These are phyloP conservation scores for Trypanosoma cruzi DNA, from an alignment of 208 protist species.

Conservation along the genomic window DNA sequence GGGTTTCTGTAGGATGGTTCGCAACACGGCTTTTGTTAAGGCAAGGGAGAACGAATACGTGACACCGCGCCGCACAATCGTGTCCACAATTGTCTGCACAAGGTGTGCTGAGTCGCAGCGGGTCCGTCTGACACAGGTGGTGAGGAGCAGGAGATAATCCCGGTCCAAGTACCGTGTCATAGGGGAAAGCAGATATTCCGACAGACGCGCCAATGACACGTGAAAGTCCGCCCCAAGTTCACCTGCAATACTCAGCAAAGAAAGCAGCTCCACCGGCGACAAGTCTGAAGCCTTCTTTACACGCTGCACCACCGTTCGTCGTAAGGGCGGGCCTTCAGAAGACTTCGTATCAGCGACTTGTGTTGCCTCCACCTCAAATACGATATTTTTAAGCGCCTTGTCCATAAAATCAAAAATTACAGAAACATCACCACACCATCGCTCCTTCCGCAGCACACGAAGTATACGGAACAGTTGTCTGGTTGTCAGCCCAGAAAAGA, in stretches of 20 bases:
- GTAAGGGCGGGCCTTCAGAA: background rate
- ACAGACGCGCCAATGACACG: slow-evolving; percentile 38
- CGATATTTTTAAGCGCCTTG: slow-evolving; percentile 76
- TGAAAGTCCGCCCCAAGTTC: slow-evolving; percentile 64
- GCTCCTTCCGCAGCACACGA: slow-evolving; percentile 50
- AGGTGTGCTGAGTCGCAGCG: slow-evolving; percentile 47
- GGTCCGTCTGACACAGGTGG: slow-evolving; percentile 46
- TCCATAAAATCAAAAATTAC: slow-evolving; percentile 60
- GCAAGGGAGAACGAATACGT: slow-evolving; percentile 37
- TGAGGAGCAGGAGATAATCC: slow-evolving; percentile 40
- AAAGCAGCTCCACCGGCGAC: slow-evolving; percentile 43
- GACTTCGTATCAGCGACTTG: background rate
- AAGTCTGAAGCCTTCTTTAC: slow-evolving; percentile 46
- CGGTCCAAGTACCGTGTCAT: slow-evolving; percentile 48
- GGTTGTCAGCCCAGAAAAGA: slow-evolving; percentile 78
- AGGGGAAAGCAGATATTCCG: slow-evolving; percentile 54
- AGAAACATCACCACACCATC: slow-evolving; percentile 45
- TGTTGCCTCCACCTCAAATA: slow-evolving; percentile 62
- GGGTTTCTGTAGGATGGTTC: slow-evolving; percentile 41
- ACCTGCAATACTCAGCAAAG: slow-evolving; percentile 57
- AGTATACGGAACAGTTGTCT: slow-evolving; percentile 78
- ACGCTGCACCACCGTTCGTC: slow-evolving; percentile 26
- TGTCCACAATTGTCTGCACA: slow-evolving; percentile 35
- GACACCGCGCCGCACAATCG: slow-evolving; percentile 35
- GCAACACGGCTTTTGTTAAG: slow-evolving; percentile 44